These are phyloP conservation scores for Acrocalymma vagum DNA, from an alignment of 2,329 filamentous ascomycete species.

Conservation along the genomic window DNA sequence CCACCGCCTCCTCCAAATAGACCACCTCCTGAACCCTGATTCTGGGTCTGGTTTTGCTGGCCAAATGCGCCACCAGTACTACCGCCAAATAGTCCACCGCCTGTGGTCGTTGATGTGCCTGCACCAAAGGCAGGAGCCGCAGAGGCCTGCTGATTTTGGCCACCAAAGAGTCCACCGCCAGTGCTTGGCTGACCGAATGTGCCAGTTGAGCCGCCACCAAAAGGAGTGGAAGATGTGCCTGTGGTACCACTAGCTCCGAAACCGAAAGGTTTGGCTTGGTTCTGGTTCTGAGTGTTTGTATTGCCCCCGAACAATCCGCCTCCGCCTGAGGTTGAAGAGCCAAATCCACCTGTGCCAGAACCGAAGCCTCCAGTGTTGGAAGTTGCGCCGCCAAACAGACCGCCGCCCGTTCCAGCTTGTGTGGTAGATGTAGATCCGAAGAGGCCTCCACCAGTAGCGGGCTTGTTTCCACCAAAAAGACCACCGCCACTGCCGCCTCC, in stretches of 20 bases:
- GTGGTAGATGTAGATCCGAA: slow-evolving; percentile 49
- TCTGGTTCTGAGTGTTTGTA: slow-evolving; percentile 39
- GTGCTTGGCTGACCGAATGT: slow-evolving; percentile 37
- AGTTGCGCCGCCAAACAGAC: slow-evolving; percentile 44
- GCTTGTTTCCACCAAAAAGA: slow-evolving; percentile 45
- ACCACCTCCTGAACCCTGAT: slow-evolving; percentile 40
- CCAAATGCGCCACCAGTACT: slow-evolving; percentile 39
- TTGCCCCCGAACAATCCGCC: slow-evolving; percentile 60
- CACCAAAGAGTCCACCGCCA: slow-evolving; percentile 44
- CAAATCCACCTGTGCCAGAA: slow-evolving; percentile 44
- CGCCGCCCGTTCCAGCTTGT: slow-evolving; percentile 35
- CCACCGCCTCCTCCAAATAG: slow-evolving; percentile 53
- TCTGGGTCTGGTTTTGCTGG: slow-evolving; percentile 36
- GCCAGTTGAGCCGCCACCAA: slow-evolving; percentile 33
- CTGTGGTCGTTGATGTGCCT: slow-evolving; percentile 33
- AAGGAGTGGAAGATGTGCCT: slow-evolving; percentile 32
- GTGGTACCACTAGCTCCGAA: slow-evolving; percentile 43
- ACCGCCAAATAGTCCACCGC: slow-evolving; percentile 38
- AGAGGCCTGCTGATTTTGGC: slow-evolving; percentile 33
- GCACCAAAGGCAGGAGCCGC: slow-evolving; percentile 38
- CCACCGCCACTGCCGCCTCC: slow-evolving; percentile 34
- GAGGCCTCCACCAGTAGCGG: slow-evolving; percentile 45
- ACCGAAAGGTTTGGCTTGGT: slow-evolving; percentile 44
- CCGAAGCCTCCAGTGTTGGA: slow-evolving; percentile 33
- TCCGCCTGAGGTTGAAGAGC: slow-evolving; percentile 29